These are phyloP conservation scores for Lycium ferocissimum DNA, from an alignment of 257 asterid species.

Conservation along the genomic window DNA sequence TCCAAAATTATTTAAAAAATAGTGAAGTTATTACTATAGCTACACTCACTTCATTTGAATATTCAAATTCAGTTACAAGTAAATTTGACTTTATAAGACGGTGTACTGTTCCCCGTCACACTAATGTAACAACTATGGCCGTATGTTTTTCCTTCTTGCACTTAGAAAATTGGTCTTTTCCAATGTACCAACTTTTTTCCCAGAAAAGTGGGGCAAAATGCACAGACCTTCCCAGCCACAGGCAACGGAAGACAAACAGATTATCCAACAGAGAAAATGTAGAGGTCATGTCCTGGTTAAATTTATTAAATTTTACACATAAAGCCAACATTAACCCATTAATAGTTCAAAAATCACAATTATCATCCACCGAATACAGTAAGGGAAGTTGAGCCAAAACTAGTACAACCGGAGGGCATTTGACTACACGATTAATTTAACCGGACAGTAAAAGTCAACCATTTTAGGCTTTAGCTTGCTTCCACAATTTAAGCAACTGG, in stretches of 20 bases:
- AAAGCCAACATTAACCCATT: slow-evolving; percentile 38
- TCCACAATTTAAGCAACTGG: slow-evolving; percentile 74
- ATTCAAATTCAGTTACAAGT: no score
- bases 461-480: slow-evolving; percentile 37
- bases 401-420: slow-evolving; percentile 41
- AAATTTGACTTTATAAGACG: no score
- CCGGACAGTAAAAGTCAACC: slow-evolving; percentile 27
- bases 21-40: no score
- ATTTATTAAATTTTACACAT: slow-evolving; percentile 45
- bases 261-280: background rate
- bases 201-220: no score
- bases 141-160: no score
- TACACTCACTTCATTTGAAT: no score
- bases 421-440: slow-evolving; percentile 41
- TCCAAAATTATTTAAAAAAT: no score
- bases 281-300: slow-evolving; percentile 12
- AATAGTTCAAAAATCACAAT: slow-evolving; percentile 21
- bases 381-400: slow-evolving; percentile 45
- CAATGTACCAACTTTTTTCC: no score
- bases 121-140: no score
- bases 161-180: no score
- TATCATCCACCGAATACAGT: slow-evolving; percentile 52
- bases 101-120: no score
- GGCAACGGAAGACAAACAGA: background rate
- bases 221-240: background rate